Base-by-base conservation (phyloP, 495 filamentous ascomycete species). In the Annulohypoxylon maeteangense region DNA sequence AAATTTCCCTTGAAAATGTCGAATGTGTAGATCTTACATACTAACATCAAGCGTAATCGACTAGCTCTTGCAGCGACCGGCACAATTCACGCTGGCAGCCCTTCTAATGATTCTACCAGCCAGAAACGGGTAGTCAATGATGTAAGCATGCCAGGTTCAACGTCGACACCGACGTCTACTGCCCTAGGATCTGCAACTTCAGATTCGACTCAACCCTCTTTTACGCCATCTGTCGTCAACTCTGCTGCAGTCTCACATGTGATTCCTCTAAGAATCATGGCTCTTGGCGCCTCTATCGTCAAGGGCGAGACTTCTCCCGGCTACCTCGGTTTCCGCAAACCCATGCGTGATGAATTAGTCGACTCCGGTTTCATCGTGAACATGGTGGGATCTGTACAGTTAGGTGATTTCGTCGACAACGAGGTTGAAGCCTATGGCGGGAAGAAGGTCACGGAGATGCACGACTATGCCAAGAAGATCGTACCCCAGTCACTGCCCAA, bases 271-370 rank as follows among this genome's bases (percentile, higher is more conserved):
- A 76, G 84, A 20, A 79, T 86, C 38, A 76, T 88, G 73, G 83
- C 86, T n/a, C 78, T 88, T 10, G 87, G 87, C 11, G 86, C 86
- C 16, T 88, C 86, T 0, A 87, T 88, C 55, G 88, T 87, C 8
- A 79, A 78, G 36, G 87, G 87, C 7, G 83, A 81, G 40, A 73
- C 69, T 12, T 85, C 82, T 1, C 78, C 71, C 0, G 83, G 84
- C 42, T 80, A 81, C n/a, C 82, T 87, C 67, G 86, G 86, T 22
- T 89, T 88, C 73, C 85, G 87, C 36, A 78, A 78, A 16, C 68
- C 78, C 63, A 77, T 85, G 27, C 73, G 71, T 16, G 75, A 79
- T 42, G 51, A 72, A 6, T 78, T 85, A 1, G 57, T 67, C 18
- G 66, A 64, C 1, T 66, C 61, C 25, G 71, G 73, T 0, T 64